Conservation (phyloP, 129 eudicot species). For the Flaveria sonorensis region DNA sequence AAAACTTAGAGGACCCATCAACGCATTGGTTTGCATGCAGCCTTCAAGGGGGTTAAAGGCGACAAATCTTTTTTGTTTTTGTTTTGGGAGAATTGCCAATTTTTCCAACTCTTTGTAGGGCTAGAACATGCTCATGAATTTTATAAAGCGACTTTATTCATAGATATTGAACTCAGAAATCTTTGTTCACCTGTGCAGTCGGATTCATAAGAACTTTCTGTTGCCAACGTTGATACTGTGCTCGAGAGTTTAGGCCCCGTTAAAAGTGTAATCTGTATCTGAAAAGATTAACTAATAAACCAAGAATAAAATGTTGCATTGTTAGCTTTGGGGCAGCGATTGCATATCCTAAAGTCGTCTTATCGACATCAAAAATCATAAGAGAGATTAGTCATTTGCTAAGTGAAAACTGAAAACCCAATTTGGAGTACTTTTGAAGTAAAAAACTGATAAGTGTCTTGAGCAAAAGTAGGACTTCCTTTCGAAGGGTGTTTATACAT, state of each 20-base stretch:
- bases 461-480: neutral
- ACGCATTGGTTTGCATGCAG: neutral
- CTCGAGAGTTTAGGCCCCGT: neutral
- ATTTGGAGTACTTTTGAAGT: neutral
- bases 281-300: neutral
- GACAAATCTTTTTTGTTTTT: neutral
- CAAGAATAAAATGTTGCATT: neutral
- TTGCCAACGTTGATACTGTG: slow-evolving; percentile 3
- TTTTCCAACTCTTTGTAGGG: neutral
- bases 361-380: neutral
- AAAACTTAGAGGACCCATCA: too few relatives aligned
- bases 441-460: neutral
- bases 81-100: slow-evolving; percentile 5
- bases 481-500: slow-evolving; percentile 8
- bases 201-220: slow-evolving; percentile 6
- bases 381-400: neutral
- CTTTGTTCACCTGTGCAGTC: neutral
- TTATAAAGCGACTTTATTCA: neutral
- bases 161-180: neutral
- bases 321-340: neutral
- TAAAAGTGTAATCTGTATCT: neutral
- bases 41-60: neutral
- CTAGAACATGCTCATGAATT: neutral
- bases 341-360: neutral
- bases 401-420: neutral